Base-by-base conservation (phyloP, 352 stramenopile genomes). In the Sclerospora graminicola region DNA sequence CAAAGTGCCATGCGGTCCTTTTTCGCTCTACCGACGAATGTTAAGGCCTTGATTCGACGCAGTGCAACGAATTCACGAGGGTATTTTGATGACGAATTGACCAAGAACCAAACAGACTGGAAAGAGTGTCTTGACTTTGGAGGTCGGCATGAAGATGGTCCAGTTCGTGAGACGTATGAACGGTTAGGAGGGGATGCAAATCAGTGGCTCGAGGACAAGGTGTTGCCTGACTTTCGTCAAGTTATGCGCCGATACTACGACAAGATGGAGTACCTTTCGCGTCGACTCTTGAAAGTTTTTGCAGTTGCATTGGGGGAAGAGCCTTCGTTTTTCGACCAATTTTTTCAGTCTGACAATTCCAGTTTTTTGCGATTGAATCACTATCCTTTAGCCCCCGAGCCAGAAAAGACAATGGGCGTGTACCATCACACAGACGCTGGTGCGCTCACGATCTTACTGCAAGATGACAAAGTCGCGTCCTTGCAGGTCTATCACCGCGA, bases 121-220 rank as follows among this genome's bases (percentile, higher is more conserved):
- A 38, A 38, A 38, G 32, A 38, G 14, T 38, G 32, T 24, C 20
- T 38, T 38, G 32, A 38, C 16, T 38, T 38, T 38, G 16, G 14
- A n/a, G 15, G 15, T n/a, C 14, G 5, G 4, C 4, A 38, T 4
- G 32, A 38, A 38, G 32, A 38, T 11, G 15, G 20, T 10, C 32
- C 32, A 2, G 13, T 5, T 13, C 6, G 16, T 23, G 14, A 11
- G 2, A n/a, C 8, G 13, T 3, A 24, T 18, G 32, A 38, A 11
- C n/a, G 32, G 6, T 10, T 38, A 3, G 32, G 32, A 11, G 14
- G 2, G 5, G 32, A 38, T 13, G 13, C 18, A 19, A 38, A 38
- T 15, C 32, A 38, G 32, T 38, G 32, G 32, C 4, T 23, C 10
- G 32, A 38, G 4, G 32, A 38, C 7, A 38, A 11, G 5, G 2